Base-by-base conservation (phyloP, 257 asterid genomes). In the Primulina huaijiensis region DNA sequence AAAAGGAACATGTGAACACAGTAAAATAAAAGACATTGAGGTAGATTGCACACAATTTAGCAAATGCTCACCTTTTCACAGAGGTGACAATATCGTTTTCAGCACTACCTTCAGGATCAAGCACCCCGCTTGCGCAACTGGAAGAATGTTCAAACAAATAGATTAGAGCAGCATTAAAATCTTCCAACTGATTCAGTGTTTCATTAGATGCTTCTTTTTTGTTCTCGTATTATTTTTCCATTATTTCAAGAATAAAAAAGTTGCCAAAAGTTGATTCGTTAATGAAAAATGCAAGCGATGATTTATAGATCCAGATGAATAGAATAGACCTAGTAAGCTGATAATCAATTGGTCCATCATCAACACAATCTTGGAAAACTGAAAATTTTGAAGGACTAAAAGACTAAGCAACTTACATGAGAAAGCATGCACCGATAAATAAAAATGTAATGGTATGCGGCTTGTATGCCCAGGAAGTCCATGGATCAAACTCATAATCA, bases 121-220 rank as follows among this genome's bases (percentile, higher is more conserved):
- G 97, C 20, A 86, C 97, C 62, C 99, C 96, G 81, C 99, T 88
- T 63, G 97, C 91, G 97, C 97, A 94, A 67, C 99, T 94, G 88
- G 40, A 82, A 77, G 64, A 34, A 73, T 29, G 71, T 67, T 64
- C 43, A 73, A 56, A 71, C 25, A 58, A 19, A 62, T 19, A 70
- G 10, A 58, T 70, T 31, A 78, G 46, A 60, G 75, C 56, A 73
- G 57, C 20, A 38, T 17, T 27, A 31, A 61, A 61, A 25, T 21
- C 34, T 65, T 53, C 56, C 52, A 61, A 29, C 63, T 59, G 56
- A 29, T 57, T 6, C 37, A 72, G 59, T 29, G 52, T 62, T 52
- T 16, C 70, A 52, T 61, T 33, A 14, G 16, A 40, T 67, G 62
- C 34, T 62, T 70, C 60, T 31, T 63, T 12, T 60, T 37, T 33